Conservation (phyloP, 2,329 filamentous ascomycete species). For the Cryphonectria parasitica region DNA sequence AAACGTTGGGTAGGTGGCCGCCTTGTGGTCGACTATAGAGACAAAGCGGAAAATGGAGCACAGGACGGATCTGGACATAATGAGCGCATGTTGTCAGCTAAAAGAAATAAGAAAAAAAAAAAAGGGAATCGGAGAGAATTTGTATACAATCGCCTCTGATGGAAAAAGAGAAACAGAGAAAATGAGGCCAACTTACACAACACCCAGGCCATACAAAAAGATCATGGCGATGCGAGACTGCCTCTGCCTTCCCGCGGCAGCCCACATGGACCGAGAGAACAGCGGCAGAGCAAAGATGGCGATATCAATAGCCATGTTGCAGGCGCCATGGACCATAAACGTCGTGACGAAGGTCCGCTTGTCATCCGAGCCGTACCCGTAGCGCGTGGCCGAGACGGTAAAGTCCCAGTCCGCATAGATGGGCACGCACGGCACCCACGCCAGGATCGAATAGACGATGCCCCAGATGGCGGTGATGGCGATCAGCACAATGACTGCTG, state of each 20-base stretch:
- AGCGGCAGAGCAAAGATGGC: slow-evolving; percentile 23
- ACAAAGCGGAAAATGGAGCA: slow-evolving; percentile 34
- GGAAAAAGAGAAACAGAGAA: neutral
- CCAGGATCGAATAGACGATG: slow-evolving; percentile 31
- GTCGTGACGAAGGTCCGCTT: slow-evolving; percentile 10
- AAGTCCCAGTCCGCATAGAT: slow-evolving; percentile 32
- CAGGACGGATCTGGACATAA: slow-evolving; percentile 30
- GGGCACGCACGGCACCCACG: slow-evolving; percentile 34
- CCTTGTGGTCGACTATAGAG: slow-evolving; percentile 31
- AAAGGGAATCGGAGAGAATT: too few relatives aligned
- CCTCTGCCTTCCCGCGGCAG: slow-evolving; percentile 11
- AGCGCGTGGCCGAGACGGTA: slow-evolving; percentile 8
- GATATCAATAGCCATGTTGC: slow-evolving; percentile 25
- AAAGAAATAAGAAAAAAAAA: neutral
- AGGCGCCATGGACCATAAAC: slow-evolving; percentile 24
- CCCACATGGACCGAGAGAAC: slow-evolving; percentile 26
- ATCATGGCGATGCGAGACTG: slow-evolving; percentile 23
- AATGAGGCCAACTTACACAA: slow-evolving; percentile 28
- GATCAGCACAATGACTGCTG: slow-evolving; percentile 29
- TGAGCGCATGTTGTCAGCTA: neutral
- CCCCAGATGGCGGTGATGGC: slow-evolving; percentile 33
- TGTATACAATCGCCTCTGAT: too few relatives aligned
- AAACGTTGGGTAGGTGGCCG: slow-evolving; percentile 31
- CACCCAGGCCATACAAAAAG: slow-evolving; percentile 18
- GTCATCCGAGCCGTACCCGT: slow-evolving; percentile 23